phyloP scores from a whole-genome alignment of 176 grass and related monocot genomes.

The Oryza coarctata region DNA sequence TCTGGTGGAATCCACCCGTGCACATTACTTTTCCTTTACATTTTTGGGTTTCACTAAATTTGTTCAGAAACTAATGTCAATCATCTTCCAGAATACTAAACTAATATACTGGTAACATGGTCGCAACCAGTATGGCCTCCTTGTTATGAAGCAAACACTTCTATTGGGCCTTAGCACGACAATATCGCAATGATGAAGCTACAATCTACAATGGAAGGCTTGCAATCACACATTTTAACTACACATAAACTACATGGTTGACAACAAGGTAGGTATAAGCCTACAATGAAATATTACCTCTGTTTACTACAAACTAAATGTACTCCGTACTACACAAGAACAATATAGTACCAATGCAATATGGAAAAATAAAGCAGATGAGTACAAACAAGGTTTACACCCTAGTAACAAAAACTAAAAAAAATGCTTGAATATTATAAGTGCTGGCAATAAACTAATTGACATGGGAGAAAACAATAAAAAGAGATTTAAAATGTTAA shows the following conservation, averaged over 20 bases:
- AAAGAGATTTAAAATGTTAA: no score
- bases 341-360: not conserved
- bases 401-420: not conserved
- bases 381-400: not conserved
- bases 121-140: not conserved
- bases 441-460: not conserved
- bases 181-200: not conserved
- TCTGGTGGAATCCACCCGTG: not conserved
- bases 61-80: not conserved
- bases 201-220: not conserved
- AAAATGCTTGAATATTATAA: not conserved
- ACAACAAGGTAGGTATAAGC: not conserved
- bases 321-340: not conserved
- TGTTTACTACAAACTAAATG: not conserved
- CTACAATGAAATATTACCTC: not conserved
- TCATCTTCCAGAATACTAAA: not conserved
- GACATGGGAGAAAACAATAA: no score
- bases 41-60: not conserved
- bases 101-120: not conserved
- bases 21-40: not conserved
- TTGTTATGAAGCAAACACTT: not conserved
- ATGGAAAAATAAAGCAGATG: not conserved
- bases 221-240: not conserved
- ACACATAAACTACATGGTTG: not conserved
- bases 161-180: not conserved